These are phyloP conservation scores for Neurospora discreta DNA, from an alignment of 495 filamentous ascomycete genomes.

Conservation along the genomic window DNA sequence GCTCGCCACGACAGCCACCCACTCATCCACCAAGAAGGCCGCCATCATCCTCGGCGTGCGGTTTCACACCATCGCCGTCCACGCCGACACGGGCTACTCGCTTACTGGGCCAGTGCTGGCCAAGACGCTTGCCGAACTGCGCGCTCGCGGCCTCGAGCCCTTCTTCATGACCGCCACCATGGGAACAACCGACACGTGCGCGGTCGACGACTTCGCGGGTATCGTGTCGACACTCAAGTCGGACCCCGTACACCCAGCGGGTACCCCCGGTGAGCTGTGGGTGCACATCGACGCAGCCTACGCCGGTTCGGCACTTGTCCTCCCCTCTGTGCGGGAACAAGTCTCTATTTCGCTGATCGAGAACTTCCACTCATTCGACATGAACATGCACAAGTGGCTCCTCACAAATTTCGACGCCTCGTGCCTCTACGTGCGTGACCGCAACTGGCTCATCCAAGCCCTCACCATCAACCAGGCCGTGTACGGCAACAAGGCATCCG, in stretches of 20 bases:
- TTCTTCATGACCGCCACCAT: conserved; percentile 81
- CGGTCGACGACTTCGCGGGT: conserved; percentile 66
- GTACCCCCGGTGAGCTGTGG: conserved; percentile 45
- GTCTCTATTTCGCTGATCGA: conserved; percentile 44
- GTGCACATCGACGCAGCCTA: conserved; percentile 96
- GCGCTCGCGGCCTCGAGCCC: conserved; percentile 57
- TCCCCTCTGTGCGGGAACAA: conserved; percentile 56
- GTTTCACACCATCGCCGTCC: conserved; percentile 54
- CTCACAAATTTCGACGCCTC: conserved; percentile 91
- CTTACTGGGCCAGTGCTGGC: conserved; percentile 57
- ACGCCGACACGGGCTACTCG: conserved; percentile 50
- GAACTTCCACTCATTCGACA: conserved; percentile 76
- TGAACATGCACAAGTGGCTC: conserved; percentile 98
- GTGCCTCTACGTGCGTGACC: conserved; percentile 65
- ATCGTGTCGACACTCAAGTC: conserved; percentile 49
- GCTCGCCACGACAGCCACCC: conserved; percentile 66
- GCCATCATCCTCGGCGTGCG: conserved; percentile 77
- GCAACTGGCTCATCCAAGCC: conserved; percentile 63
- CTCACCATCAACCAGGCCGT: conserved; percentile 67
- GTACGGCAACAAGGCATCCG: conserved; percentile 71
- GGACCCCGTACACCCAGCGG: conserved; percentile 36
- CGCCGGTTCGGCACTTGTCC: conserved; percentile 74
- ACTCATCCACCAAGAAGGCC: conserved; percentile 78
- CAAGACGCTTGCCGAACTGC: conserved; percentile 46
- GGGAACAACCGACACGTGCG: conserved; percentile 82